Evolutionary conservation across 805 yeast species (phyloP).

Genomic region (Komagataella phaffii): DNA sequence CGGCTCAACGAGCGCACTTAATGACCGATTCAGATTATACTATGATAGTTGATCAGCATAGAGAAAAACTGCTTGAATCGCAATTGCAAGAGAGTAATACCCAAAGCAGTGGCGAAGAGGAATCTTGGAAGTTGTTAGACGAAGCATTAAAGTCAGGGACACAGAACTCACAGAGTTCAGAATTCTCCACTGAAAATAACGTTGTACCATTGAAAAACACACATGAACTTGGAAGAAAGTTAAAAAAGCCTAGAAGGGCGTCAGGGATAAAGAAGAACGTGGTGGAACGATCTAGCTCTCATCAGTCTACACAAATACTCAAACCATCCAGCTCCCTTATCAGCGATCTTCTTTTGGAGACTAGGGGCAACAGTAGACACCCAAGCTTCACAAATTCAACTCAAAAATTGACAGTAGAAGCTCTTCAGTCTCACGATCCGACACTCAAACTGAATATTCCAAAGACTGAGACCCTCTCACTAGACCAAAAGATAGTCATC

Average conservation of each 20-base stretch:
- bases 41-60: slow-evolving; percentile 11
- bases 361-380: not conserved
- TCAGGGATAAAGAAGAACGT: not conserved
- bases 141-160: slow-evolving; percentile 6
- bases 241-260: slow-evolving; percentile 5
- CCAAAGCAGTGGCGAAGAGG: slow-evolving; percentile 8
- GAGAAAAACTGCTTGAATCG: slow-evolving; percentile 5
- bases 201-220: not conserved
- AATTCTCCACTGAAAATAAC: not conserved
- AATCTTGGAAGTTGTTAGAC: slow-evolving; percentile 17
- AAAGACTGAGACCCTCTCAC: not conserved
- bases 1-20: not conserved
- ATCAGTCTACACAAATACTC: not conserved
- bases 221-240: not conserved
- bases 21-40: slow-evolving; percentile 7
- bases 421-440: not conserved
- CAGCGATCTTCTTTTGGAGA: not conserved
- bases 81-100: not conserved
- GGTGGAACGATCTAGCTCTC: slow-evolving; percentile 4
- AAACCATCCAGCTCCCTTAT: not conserved
- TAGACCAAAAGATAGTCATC: slow-evolving; percentile 33
- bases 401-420: not conserved
- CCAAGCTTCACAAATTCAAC: not conserved
- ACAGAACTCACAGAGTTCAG: not conserved
- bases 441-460: not conserved